These are phyloP conservation scores for Vitis cinerea DNA, from an alignment of 164 flowering plant species.

Conservation along the genomic window DNA sequence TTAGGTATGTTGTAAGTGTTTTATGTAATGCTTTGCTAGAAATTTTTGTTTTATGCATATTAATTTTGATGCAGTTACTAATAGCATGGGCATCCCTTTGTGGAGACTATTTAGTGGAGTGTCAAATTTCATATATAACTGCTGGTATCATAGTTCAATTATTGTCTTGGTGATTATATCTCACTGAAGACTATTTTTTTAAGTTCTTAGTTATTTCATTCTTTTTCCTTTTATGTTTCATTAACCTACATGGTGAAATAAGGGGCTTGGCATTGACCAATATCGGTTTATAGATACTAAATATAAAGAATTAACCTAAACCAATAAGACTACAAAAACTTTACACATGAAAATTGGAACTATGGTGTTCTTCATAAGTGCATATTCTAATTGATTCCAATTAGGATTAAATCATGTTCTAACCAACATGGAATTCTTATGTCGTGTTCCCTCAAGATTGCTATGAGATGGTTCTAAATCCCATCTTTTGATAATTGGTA, in stretches of 20 bases:
- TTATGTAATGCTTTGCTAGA: too few relatives aligned
- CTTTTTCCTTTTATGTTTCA: neutral
- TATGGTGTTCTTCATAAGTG: slow-evolving; percentile 1
- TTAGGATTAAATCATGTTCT: too few relatives aligned
- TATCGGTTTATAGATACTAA: neutral
- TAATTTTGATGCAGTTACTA: slow-evolving; percentile 83
- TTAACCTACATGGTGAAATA: too few relatives aligned
- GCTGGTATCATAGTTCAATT: slow-evolving; percentile 81
- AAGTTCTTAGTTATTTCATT: neutral
- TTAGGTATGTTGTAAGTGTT: too few relatives aligned
- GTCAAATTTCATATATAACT: slow-evolving; percentile 52
- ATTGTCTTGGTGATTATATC: neutral
- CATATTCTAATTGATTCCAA: slow-evolving; percentile 67
- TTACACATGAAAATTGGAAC: neutral
- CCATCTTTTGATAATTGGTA: too few relatives aligned
- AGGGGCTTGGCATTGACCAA: slow-evolving; percentile 1
- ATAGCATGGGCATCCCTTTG: slow-evolving; percentile 65
- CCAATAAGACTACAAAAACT: too few relatives aligned
- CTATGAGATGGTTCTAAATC: too few relatives aligned
- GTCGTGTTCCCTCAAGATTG: too few relatives aligned
- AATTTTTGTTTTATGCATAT: slow-evolving; percentile 37
- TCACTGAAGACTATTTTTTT: neutral
- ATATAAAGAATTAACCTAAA: too few relatives aligned
- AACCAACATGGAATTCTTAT: too few relatives aligned
- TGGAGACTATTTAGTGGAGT: slow-evolving; percentile 90